Evolutionary conservation across 2,329 filamentous ascomycete species (phyloP), one percentile per base, ranked within the genome.

Genomic region (Lachnum nothofagi): DNA sequence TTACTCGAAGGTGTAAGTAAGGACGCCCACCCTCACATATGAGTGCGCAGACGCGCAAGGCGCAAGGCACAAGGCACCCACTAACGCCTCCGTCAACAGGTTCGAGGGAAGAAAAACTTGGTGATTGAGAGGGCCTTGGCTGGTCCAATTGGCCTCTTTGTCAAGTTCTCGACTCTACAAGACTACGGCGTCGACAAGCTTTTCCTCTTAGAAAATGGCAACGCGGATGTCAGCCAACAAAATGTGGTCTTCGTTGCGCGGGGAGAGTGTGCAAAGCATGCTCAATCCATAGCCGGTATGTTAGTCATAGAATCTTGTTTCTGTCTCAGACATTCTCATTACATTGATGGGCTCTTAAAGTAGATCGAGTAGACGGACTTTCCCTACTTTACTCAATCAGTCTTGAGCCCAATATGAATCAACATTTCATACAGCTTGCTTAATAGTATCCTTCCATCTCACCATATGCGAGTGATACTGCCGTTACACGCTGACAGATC

Each of bases 171-270:
- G 19, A 91, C 88, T 8, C 78, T 96, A 14, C 89, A 97, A 66
- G 93, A 98, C 64, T 96, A 97, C 72, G 94, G 94, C 24, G 91
- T 98, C 59, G 91, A 97, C 69, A 95, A 95, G 69, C 88, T 96
- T 59, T 98, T 97, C 74, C 86, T 96, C 64, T 76, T 98, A 40
- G 93, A 98, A 69, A 97, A 96, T 70, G 82, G 86, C 64, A 97
- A 98, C 70, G 85, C 90, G 68, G 91, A 97, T 69, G 87, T 89
- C 16, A 94, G 86, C 63, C 93, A 97, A 72, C 84, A 88, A 64
- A 98, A 96, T 75, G 82, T 98, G 55, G 80, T 98, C 58, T 98
- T 97, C 71, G 80, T 98, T 59, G 87, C 90, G 16, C 80, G 91
- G 63, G 91, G 90, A 54, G 93, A 97, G 71, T 91, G 88, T 67